Conservation (phyloP, 2,329 filamentous ascomycete genomes). For the Bretziella fagacearum region DNA sequence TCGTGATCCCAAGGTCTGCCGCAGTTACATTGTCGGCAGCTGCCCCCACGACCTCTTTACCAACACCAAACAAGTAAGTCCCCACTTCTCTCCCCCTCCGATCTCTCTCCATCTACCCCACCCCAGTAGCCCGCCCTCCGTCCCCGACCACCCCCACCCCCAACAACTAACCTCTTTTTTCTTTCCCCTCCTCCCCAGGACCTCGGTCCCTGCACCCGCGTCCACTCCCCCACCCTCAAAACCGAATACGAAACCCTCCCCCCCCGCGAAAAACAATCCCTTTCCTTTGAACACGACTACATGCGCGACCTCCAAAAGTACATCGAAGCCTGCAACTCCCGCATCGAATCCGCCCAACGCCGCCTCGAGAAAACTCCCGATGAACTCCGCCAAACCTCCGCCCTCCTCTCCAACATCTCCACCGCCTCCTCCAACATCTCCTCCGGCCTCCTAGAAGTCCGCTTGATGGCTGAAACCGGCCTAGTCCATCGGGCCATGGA, state of each 20-base stretch:
- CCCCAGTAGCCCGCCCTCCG: conserved; percentile 64
- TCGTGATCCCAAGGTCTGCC: conserved; percentile 84
- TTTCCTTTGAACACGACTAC: conserved; percentile 94
- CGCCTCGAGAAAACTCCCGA: conserved; percentile 93
- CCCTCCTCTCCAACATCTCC: conserved; percentile 56
- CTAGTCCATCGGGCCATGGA: conserved; percentile 68
- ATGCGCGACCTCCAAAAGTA: conserved; percentile 91
- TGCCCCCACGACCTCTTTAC: conserved; percentile 99
- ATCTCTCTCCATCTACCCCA: not conserved
- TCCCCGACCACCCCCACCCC: conserved; percentile 76
- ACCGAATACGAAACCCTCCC: conserved; percentile 67
- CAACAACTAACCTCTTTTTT: conserved; percentile 22
- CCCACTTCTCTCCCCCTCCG: not conserved
- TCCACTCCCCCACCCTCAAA: conserved; percentile 79
- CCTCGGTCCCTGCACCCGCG: conserved; percentile 71
- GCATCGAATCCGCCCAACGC: conserved; percentile 80
- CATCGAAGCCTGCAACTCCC: conserved; percentile 87
- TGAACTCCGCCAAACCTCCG: conserved; percentile 89
- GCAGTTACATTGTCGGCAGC: conserved; percentile 80
- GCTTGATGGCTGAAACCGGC: conserved; percentile 66
- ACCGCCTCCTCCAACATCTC: conserved; percentile 66
- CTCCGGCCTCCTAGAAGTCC: conserved; percentile 68
- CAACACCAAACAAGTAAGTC: conserved; percentile 66
- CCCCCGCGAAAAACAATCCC: conserved; percentile 53
- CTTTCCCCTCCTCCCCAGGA: conserved; percentile 36